Evolutionary conservation across 768 basidiomycete species (phyloP), one percentile per base, ranked within the genome.

Genomic region (Rhizopogon vesiculosus): DNA sequence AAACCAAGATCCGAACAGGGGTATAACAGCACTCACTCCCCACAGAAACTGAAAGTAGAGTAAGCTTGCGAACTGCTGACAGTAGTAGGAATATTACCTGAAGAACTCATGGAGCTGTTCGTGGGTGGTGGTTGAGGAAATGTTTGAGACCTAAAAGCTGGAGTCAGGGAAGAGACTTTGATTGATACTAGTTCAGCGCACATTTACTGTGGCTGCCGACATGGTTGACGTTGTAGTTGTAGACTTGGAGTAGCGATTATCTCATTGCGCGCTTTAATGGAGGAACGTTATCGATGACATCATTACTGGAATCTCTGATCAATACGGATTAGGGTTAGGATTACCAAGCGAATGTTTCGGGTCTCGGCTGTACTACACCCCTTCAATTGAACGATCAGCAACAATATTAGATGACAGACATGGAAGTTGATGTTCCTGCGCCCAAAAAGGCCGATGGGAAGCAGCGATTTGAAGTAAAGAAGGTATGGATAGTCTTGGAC

Each of bases 401-500:
- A 31, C 31, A 22, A 22, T n/a, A n/a, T n/a, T n/a, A n/a, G 45
- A 84, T 84, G 82, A 78, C 82, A 31, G 83, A 82, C 46, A 84
- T 84, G 81, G 90, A 87, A 53, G 86, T 93, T 69, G 91, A 93
- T 65, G 66, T 65, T 19, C 62, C 69, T 43, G 62, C 67, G 29
- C 39, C 75, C 42, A 73, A 68, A 41, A 78, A 78, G 62, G 31
- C 31, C 10, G 79, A 83, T 45, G 69, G 61, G 28, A 93, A 93
- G 75, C 87, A 90, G 66, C 77, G 91, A 58, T 99, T 99, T 68
- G 95, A 98, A 72, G 97, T 99, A 61, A 99, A 99, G 82, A 98
- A 99, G 91, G 96, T 96, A 52, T 43, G 72, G 61, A 49, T 9
- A 53, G 44, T 2, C 48, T 38, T 41, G 22, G 28, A 54, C 22